Evolutionary conservation across 2,329 filamentous ascomycete species (phyloP).

Genomic region (Xylaria polymorpha): DNA sequence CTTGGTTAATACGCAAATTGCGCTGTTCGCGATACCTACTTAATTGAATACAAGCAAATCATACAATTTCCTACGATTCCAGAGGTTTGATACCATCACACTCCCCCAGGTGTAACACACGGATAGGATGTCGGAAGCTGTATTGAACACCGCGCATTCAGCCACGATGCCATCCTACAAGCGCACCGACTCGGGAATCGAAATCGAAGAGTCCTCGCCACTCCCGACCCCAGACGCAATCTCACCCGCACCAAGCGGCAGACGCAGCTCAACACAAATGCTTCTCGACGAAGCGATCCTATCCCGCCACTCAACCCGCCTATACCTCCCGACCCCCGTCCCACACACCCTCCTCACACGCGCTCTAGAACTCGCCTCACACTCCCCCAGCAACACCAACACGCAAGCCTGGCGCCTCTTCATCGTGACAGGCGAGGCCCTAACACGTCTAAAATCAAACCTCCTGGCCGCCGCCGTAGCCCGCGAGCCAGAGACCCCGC

Average conservation of each 20-base stretch:
- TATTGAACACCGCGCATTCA: not conserved
- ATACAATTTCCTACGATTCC: not conserved
- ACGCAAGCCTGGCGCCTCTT: constrained; percentile 42
- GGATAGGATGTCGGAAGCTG: not conserved
- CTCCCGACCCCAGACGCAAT: not conserved
- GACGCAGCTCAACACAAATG: constrained; percentile 24
- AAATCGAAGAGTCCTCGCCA: not conserved
- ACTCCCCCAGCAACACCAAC: constrained; percentile 42
- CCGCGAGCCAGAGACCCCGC: constrained; percentile 14
- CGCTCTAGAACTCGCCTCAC: constrained; percentile 32
- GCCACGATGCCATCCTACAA: not conserved
- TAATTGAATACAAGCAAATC: not conserved
- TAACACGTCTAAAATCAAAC: constrained; percentile 24
- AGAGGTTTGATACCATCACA: not conserved
- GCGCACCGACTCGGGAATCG: constrained; percentile 12
- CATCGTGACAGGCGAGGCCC: constrained; percentile 29
- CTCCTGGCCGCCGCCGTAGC: constrained; percentile 20
- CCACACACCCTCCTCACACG: constrained; percentile 26
- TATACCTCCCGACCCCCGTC: constrained; percentile 30
- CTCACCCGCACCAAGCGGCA: not conserved
- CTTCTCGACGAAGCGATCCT: constrained; percentile 40
- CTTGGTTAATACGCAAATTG: not conserved
- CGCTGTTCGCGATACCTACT: not conserved
- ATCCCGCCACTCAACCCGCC: constrained; percentile 36
- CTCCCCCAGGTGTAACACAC: not conserved